These are phyloP conservation scores for Neonectria hederae DNA, from an alignment of 2,329 filamentous ascomycete genomes.

Conservation along the genomic window DNA sequence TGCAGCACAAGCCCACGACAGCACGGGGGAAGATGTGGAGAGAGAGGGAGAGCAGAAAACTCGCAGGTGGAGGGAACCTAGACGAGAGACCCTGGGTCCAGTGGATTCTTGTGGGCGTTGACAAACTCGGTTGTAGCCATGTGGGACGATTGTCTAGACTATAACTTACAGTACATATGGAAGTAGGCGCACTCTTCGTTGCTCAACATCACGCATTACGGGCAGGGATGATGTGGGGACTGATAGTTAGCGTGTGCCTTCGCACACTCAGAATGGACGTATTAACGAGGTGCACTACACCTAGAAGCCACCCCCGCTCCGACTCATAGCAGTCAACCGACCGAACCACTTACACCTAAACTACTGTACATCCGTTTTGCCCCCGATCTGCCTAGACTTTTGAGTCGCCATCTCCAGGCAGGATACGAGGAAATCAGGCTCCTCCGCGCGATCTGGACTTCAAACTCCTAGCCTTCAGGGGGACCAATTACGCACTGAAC, in stretches of 20 bases:
- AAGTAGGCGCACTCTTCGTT: too few species aligned
- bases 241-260: too few species aligned
- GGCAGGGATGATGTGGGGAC: too few species aligned
- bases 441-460: neutral
- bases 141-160: too few species aligned
- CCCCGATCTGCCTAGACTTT: slow-evolving; percentile 1
- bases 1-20: neutral
- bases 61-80: slow-evolving; percentile 14
- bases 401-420: slow-evolving; percentile 8
- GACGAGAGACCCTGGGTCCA: neutral
- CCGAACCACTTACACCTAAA: neutral
- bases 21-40: neutral
- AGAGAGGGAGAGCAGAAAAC: neutral
- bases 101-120: neutral
- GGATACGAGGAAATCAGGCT: neutral
- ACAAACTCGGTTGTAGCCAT: neutral
- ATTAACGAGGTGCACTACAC: too few species aligned
- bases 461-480: too few species aligned
- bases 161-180: too few species aligned
- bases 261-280: too few species aligned
- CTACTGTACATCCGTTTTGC: neutral
- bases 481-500: too few species aligned
- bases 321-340: too few species aligned
- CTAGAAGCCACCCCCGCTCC: slow-evolving; percentile 7
- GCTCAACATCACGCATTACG: too few species aligned